Conservation (phyloP, 2,329 filamentous ascomycete genomes). For the Ceratocystiopsis minuta region DNA sequence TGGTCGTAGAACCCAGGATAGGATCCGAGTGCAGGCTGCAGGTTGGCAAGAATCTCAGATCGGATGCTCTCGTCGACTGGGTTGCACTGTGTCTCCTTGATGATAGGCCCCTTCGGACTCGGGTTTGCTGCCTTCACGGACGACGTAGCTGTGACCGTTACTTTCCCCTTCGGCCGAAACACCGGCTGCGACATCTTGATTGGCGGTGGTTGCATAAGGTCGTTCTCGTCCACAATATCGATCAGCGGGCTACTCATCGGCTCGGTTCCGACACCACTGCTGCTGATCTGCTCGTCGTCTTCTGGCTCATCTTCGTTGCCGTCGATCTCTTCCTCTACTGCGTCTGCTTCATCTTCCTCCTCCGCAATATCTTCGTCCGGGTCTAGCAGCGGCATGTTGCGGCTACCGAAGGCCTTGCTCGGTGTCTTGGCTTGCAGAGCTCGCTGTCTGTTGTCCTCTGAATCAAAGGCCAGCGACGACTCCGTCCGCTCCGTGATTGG, state of each 20-base stretch:
- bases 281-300: conserved; percentile 3
- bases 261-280: not conserved
- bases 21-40: conserved; percentile 53
- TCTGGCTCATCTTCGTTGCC: conserved; percentile 13
- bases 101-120: conserved; percentile 46
- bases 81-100: conserved; percentile 73
- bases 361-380: conserved; percentile 11
- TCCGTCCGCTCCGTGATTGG: conserved; percentile 94
- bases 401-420: conserved; percentile 32
- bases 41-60: conserved; percentile 53
- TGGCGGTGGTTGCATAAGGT: conserved; percentile 1
- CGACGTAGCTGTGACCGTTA: too few relatives aligned
- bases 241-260: conserved; percentile 39
- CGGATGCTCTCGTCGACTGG: conserved; percentile 66
- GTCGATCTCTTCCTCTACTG: conserved; percentile 16
- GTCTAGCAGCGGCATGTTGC: conserved; percentile 8
- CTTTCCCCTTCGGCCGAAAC: conserved; percentile 17
- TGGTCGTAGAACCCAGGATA: conserved; percentile 73
- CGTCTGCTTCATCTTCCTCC: conserved; percentile 17
- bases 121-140: too few relatives aligned
- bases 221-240: conserved; percentile 27
- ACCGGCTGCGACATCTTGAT: conserved; percentile 24
- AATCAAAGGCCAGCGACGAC: conserved; percentile 50
- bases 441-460: conserved; percentile 35
- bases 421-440: conserved; percentile 56